Evolutionary conservation across 1,139 yeast genomes (phyloP).

Genomic region (Diutina rugosa): DNA sequence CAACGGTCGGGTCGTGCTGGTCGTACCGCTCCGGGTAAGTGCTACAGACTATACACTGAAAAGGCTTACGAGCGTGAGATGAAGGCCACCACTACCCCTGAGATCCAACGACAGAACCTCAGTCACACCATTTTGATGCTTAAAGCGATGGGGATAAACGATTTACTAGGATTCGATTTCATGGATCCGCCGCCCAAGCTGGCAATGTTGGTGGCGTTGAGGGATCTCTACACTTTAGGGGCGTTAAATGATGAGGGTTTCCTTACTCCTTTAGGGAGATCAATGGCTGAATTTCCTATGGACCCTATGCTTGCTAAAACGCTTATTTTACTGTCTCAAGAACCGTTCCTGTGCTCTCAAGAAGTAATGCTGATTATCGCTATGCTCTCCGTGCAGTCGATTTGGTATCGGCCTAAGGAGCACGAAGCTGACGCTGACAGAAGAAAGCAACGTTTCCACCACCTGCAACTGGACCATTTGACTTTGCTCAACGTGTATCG

Average conservation of each 20-base stretch:
- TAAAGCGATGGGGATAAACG: slow-evolving; percentile 91
- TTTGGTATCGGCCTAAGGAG: slow-evolving; percentile 77
- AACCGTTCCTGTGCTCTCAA: slow-evolving; percentile 64
- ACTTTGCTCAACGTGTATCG: slow-evolving; percentile 73
- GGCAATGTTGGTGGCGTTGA: slow-evolving; percentile 66
- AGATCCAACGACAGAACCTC: slow-evolving; percentile 82
- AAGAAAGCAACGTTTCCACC: slow-evolving; percentile 61
- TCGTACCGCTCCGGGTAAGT: slow-evolving; percentile 76
- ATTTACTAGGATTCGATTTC: slow-evolving; percentile 67
- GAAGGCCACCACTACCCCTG: slow-evolving; percentile 80
- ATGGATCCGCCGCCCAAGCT: slow-evolving; percentile 89
- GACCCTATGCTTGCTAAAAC: slow-evolving; percentile 86
- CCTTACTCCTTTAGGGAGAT: slow-evolving; percentile 61
- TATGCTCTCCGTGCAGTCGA: slow-evolving; percentile 80
- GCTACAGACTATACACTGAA: slow-evolving; percentile 65
- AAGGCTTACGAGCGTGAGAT: slow-evolving; percentile 55
- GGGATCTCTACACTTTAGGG: slow-evolving; percentile 68
- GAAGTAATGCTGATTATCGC: slow-evolving; percentile 80
- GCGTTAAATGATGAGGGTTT: slow-evolving; percentile 75
- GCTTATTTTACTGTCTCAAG: slow-evolving; percentile 45
- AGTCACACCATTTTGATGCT: slow-evolving; percentile 78
- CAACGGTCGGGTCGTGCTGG: slow-evolving; percentile 83
- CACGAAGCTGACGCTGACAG: slow-evolving; percentile 59
- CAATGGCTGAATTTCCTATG: slow-evolving; percentile 93
- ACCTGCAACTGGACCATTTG: slow-evolving; percentile 76